phyloP scores from a whole-genome alignment of 2,329 filamentous ascomycete species.

The Alternaria solani region DNA sequence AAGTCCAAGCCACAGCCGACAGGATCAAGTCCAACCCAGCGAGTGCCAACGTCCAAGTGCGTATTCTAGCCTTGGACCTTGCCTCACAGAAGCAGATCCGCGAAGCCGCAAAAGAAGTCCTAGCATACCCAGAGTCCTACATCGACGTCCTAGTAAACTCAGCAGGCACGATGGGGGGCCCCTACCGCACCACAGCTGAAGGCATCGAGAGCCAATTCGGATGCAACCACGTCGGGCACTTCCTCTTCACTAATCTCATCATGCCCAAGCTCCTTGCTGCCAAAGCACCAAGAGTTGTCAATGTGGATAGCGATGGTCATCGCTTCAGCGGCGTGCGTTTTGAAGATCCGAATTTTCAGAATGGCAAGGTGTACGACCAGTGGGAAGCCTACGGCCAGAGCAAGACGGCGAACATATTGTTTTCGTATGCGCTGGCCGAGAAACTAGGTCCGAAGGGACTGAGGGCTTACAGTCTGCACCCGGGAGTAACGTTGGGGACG shows the following conservation, averaged over 20 bases:
- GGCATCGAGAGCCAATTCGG: constrained; percentile 54
- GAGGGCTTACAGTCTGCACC: constrained; percentile 41
- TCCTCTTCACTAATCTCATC: constrained; percentile 58
- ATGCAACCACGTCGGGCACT: constrained; percentile 61
- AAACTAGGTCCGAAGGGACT: constrained; percentile 35
- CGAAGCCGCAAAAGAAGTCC: constrained; percentile 44
- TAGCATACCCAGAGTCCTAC: constrained; percentile 35
- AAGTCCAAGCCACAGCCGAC: constrained; percentile 52
- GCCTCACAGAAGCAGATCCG: constrained; percentile 46
- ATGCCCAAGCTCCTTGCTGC: constrained; percentile 52
- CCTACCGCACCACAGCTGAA: constrained; percentile 37
- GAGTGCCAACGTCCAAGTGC: constrained; percentile 47
- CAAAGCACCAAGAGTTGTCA: constrained; percentile 51
- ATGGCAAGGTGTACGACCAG: constrained; percentile 51
- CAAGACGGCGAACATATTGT: constrained; percentile 61
- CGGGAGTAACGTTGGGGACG: constrained; percentile 38
- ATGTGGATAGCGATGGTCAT: constrained; percentile 54
- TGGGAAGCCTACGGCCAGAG: constrained; percentile 61
- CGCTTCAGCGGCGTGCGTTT: constrained; percentile 52
- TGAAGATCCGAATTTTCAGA: constrained; percentile 54
- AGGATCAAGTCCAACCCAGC: constrained; percentile 39
- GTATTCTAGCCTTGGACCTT: constrained; percentile 48
- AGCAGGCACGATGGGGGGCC: constrained; percentile 50
- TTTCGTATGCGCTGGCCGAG: constrained; percentile 32
- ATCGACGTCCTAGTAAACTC: constrained; percentile 58